Evolutionary conservation across 768 basidiomycete species (phyloP).

Genomic region (Boletus insuetus): DNA sequence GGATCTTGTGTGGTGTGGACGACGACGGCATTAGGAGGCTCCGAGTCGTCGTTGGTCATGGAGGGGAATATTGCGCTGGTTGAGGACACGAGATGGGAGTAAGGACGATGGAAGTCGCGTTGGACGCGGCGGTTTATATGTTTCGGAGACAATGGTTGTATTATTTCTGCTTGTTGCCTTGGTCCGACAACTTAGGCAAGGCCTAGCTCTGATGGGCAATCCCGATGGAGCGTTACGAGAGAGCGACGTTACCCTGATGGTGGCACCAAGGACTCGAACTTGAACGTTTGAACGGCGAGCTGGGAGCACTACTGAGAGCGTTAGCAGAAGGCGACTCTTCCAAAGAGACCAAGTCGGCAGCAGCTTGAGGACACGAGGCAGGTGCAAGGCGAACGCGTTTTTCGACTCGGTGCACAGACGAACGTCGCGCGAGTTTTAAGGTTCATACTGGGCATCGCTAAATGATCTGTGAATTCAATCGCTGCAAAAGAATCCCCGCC

Average conservation of each 20-base stretch:
- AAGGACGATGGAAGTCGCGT: not conserved
- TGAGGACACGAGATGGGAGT: not conserved
- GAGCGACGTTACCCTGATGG: conserved; percentile 5
- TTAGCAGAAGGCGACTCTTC: no score
- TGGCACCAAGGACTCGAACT: not conserved
- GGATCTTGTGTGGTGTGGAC: conserved; percentile 14
- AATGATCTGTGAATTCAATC: no score
- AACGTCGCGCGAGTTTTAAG: no score
- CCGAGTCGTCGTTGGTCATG: conserved; percentile 9
- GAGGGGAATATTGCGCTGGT: not conserved
- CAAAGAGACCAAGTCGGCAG: no score
- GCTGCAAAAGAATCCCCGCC: no score
- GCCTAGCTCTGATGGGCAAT: not conserved
- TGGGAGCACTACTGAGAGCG: no score
- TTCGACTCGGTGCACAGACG: not conserved
- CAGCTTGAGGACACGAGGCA: conserved; percentile 8
- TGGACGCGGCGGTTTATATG: conserved; percentile 4
- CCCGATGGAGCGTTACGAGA: not conserved
- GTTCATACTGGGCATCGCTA: no score
- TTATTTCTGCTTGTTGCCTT: not conserved
- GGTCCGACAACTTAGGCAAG: no score
- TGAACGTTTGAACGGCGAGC: no score
- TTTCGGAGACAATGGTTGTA: conserved; percentile 2
- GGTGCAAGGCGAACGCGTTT: not conserved
- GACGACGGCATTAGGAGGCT: conserved; percentile 1